phyloP scores from a whole-genome alignment of 129 eudicot genomes.

The Flaveria bidentis region DNA sequence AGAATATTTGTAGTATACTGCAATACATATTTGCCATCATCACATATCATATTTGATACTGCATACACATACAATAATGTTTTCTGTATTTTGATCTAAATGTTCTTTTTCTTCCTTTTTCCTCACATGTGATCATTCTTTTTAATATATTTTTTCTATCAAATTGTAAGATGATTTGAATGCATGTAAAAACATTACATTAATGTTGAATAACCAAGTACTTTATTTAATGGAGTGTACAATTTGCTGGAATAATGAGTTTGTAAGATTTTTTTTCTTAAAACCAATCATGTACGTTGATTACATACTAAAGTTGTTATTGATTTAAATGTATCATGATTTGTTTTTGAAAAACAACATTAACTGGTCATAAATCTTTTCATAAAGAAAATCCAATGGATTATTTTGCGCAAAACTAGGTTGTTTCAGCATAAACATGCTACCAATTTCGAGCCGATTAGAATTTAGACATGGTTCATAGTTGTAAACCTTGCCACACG shows the following conservation, averaged over 20 bases:
- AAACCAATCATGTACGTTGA: too few species aligned
- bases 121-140: not conserved
- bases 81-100: not conserved
- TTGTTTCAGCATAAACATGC: too few species aligned
- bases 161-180: not conserved
- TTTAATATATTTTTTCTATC: not conserved
- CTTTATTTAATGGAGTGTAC: not conserved
- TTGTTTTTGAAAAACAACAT: too few species aligned
- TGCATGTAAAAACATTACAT: not conserved
- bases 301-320: too few species aligned
- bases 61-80: not conserved
- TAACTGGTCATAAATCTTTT: too few species aligned
- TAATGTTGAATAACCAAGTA: not conserved
- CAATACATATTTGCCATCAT: not conserved
- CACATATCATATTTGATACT: not conserved
- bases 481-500: too few species aligned
- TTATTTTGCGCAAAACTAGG: too few species aligned
- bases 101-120: not conserved
- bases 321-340: too few species aligned
- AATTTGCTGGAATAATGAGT: not conserved
- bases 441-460: too few species aligned
- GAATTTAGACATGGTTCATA: too few species aligned
- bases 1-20: not conserved
- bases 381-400: too few species aligned
- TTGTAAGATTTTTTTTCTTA: not conserved